These are phyloP conservation scores for Lolium perenne DNA, from an alignment of 176 grass and related monocot species.

Conservation along the genomic window DNA sequence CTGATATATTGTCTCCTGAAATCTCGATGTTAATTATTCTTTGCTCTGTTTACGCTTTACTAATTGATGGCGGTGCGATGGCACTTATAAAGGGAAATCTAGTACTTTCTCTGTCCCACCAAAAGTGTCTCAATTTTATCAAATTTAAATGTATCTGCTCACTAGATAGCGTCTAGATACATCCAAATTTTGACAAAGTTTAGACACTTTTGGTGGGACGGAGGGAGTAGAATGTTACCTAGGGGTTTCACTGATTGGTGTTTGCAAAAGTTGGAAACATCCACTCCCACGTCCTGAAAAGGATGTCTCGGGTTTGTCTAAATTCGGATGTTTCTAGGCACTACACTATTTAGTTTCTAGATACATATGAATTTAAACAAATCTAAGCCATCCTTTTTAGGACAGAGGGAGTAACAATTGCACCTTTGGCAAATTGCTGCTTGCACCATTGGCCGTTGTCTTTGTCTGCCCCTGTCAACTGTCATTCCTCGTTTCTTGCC, in stretches of 20 bases:
- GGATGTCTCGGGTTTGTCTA: too few species aligned
- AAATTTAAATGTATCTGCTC: too few species aligned
- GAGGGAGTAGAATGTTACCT: background rate
- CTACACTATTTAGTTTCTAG: too few species aligned
- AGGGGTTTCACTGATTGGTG: background rate
- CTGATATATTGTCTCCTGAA: background rate
- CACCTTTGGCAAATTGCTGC: background rate
- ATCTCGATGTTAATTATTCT: background rate
- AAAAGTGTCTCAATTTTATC: too few species aligned
- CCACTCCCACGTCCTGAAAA: background rate
- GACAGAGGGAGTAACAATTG: background rate
- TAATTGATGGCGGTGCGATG: background rate
- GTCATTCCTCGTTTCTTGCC: background rate
- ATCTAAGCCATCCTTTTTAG: too few species aligned
- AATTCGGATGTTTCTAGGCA: too few species aligned
- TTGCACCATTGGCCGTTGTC: background rate
- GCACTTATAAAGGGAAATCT: background rate
- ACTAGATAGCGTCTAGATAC: too few species aligned
- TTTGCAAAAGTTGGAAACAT: background rate
- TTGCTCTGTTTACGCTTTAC: background rate
- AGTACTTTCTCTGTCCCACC: too few species aligned
- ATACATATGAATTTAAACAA: too few species aligned
- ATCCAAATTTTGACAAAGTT: too few species aligned
- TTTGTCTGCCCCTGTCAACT: background rate
- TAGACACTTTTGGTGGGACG: too few species aligned